phyloP scores from a whole-genome alignment of 352 stramenopile species.

The Pythium insidiosum region DNA sequence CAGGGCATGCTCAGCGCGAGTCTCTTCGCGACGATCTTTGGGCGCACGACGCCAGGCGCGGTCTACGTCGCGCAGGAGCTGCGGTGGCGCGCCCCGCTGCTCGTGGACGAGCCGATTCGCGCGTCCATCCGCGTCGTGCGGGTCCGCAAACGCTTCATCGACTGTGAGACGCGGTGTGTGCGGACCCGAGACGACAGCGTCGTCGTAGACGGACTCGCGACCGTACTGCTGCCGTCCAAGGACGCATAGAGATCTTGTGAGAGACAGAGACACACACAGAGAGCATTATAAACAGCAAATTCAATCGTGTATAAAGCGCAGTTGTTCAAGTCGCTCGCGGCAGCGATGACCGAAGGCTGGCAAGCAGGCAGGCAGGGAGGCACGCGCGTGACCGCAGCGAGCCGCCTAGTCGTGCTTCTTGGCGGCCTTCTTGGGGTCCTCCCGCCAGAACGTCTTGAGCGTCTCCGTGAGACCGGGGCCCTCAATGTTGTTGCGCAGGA shows the following conservation, averaged over 20 bases:
- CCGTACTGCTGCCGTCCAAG: constrained; percentile 43
- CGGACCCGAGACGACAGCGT: constrained; percentile 36
- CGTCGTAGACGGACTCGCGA: constrained; percentile 58
- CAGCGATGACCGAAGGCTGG: not conserved
- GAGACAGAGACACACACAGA: not conserved
- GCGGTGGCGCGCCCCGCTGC: constrained; percentile 51
- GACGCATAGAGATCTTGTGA: not conserved
- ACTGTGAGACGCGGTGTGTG: constrained; percentile 61
- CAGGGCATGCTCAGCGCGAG: constrained; percentile 75
- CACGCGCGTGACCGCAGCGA: not conserved
- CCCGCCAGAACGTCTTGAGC: constrained; percentile 81
- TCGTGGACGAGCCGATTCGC: constrained; percentile 47
- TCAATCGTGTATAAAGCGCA: constrained; percentile 4
- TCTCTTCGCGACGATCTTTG: constrained; percentile 82
- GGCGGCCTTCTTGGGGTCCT: constrained; percentile 69
- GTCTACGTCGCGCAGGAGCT: constrained; percentile 73
- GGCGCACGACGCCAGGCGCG: constrained; percentile 50
- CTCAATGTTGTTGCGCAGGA: constrained; percentile 80
- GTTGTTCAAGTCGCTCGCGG: too few relatives aligned
- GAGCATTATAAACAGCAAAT: too few relatives aligned
- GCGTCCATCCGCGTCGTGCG: constrained; percentile 53
- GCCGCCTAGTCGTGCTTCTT: constrained; percentile 30
- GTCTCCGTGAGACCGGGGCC: constrained; percentile 81
- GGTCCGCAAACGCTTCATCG: constrained; percentile 59
- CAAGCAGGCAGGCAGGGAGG: not conserved